Conservation (phyloP, 306 rosid genomes). For the Glycine latifolia region DNA sequence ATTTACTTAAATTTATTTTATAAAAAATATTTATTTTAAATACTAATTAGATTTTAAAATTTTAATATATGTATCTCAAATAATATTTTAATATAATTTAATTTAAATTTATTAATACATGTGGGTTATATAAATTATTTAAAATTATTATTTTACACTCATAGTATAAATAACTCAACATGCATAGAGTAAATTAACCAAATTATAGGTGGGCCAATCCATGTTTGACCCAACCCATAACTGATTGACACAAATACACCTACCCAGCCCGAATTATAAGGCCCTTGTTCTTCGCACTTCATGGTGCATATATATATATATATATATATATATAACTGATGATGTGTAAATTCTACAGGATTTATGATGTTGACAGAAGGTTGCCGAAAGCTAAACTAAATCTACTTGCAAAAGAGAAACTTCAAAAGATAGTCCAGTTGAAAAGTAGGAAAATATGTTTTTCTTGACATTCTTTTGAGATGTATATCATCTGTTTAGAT, state of each 20-base stretch:
- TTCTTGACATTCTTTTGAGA: not conserved
- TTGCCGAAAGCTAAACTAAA: constrained; percentile 36
- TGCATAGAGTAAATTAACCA: not conserved
- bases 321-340: not conserved
- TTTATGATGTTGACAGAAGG: constrained; percentile 32
- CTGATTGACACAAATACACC: not conserved
- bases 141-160: not conserved
- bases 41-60: not conserved
- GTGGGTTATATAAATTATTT: not conserved
- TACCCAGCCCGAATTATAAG: not conserved
- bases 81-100: not conserved
- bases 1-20: not conserved
- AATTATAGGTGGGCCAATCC: not conserved
- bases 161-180: not conserved
- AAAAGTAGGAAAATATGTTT: not conserved
- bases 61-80: no score
- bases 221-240: constrained; percentile 4
- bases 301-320: no score
- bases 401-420: not conserved
- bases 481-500: not conserved
- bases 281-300: constrained; percentile 20
- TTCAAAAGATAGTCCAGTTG: not conserved
- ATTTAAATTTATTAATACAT: not conserved
- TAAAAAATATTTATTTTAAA: not conserved
- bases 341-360: constrained; percentile 34